Base-by-base conservation (phyloP, 352 stramenopile species). In the Ophiocytium majus region DNA sequence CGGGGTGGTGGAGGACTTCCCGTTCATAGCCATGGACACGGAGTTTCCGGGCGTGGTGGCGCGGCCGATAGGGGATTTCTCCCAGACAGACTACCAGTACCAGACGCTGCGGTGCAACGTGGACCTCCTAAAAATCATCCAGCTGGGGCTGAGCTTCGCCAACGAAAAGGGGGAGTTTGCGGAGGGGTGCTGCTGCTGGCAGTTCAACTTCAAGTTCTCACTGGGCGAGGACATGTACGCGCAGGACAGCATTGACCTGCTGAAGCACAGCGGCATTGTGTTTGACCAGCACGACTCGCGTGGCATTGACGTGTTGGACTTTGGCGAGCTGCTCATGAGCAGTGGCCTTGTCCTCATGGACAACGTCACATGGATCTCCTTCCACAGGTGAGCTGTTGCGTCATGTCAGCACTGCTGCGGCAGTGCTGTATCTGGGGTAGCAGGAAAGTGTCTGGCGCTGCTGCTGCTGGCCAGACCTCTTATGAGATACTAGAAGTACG, bases 131-230 rank as follows among this genome's bases (percentile, higher is more conserved):
- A 98, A 98, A 83, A 98, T 99, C 89, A 99, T 99, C 88, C 97
- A 99, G 86, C 89, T 99, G 9, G 97, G 97, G 81, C 91, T 99
- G 14, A 93, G 94, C 31, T 99, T 99, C 86, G 97, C 97, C 64
- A 95, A 99, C 89, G 95, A 97, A 76, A 92, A 98, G 87, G 95
- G 94, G 35, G 93, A 98, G 63, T 74, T 88, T 23, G 83, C 92
- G 91, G 79, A 93, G 78, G 90, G 91, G 66, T 95, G 97, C 91
- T 96, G 95, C 0, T 98, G 97, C 87, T 99, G 95, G 95, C 97
- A 99, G 91, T 99, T 99, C 92, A 99, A 99, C 92, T 99, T 99
- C 91, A 96, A 98, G 90, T 99, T 99, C 88, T 96, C 93, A 14
- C 66, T 78, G 66, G 91, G 94, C 82, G 96, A 98, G 86, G 97